phyloP scores from a whole-genome alignment of 495 filamentous ascomycete species.

The Podospora didyma region DNA sequence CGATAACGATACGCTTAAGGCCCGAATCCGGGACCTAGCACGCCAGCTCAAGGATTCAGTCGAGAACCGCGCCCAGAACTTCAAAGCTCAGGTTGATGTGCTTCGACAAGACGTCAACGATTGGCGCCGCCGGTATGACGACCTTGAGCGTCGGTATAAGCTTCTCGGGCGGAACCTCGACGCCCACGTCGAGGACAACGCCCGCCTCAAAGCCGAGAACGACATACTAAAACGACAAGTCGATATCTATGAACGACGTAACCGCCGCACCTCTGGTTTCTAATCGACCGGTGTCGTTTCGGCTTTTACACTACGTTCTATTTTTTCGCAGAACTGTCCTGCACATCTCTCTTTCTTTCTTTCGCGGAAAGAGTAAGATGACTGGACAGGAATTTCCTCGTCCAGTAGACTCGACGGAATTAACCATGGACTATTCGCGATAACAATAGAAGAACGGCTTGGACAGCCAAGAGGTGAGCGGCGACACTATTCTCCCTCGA shows the following conservation, averaged over 20 bases:
- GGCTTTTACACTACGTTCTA: background rate
- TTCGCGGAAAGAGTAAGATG: no score
- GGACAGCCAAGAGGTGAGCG: no score
- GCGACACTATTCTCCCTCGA: no score
- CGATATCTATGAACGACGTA: background rate
- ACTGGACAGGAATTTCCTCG: no score
- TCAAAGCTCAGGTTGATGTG: no score
- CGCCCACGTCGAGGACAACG: conserved; percentile 12
- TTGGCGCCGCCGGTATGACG: conserved; percentile 18
- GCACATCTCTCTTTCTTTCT: no score
- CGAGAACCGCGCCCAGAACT: conserved; percentile 3
- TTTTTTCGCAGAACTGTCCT: background rate
- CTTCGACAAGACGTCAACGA: conserved; percentile 12
- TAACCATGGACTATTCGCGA: no score
- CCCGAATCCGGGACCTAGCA: conserved; percentile 8
- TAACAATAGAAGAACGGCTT: no score
- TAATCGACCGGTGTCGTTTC: background rate
- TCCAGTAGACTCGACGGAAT: no score
- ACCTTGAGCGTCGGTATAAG: conserved; percentile 11
- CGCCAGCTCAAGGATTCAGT: conserved; percentile 12
- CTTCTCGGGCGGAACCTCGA: conserved; percentile 11
- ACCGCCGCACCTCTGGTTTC: background rate
- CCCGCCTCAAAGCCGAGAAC: conserved; percentile 12
- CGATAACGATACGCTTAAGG: conserved; percentile 15
- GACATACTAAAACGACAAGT: background rate